Evolutionary conservation across 2,329 filamentous ascomycete genomes (phyloP), one percentile per base, ranked within the genome.

Genomic region (Sporothrix schenckii): DNA sequence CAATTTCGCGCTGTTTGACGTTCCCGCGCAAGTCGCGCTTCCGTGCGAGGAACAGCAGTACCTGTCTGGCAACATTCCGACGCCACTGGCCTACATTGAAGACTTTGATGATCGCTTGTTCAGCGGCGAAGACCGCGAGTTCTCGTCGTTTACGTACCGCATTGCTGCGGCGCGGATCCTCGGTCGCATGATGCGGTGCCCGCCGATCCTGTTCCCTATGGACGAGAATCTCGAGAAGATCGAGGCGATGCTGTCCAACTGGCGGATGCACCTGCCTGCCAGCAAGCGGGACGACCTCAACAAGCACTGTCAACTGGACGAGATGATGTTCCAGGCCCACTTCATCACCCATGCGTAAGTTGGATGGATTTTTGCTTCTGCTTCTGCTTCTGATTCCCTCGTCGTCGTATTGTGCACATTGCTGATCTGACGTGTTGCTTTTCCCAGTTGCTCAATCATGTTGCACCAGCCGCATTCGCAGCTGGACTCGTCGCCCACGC

Each of bases 251-350:
- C 80, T 88, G 53, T 86, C 85, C 16, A 94, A 93, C 77, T 97
- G 92, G 92, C 86, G 88, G 69, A 86, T 94, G 63, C 91, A 95
- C 75, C 83, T 97, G 0, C 93, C 94, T 0, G 83, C 85, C 19
- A 84, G 84, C 16, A 96, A 96, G 80, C 84, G 85, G 69, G 87
- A 92, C 72, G 84, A 92, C 19, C 82, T 96, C 68, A 86, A 88
- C 71, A 86, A 87, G 72, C 87, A 90, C 74, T 90, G 92, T 44
- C 85, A 88, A 68, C 84, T 94, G 13, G 94, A 97, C 77, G 92
- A 97, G 80, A 91, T 97, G 86, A 89, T 97, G 80, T 97, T 97
- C 80, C 92, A 96, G 78, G 93, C 92, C 0, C 90, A 92, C 73
- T 94, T 96, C 88, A 92, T 97, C 75, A 85, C 82, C 44, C 81